Evolutionary conservation across 345 rosid genomes (phyloP), one percentile per base, ranked within the genome.

Genomic region (Arabidopsis thaliana): DNA sequence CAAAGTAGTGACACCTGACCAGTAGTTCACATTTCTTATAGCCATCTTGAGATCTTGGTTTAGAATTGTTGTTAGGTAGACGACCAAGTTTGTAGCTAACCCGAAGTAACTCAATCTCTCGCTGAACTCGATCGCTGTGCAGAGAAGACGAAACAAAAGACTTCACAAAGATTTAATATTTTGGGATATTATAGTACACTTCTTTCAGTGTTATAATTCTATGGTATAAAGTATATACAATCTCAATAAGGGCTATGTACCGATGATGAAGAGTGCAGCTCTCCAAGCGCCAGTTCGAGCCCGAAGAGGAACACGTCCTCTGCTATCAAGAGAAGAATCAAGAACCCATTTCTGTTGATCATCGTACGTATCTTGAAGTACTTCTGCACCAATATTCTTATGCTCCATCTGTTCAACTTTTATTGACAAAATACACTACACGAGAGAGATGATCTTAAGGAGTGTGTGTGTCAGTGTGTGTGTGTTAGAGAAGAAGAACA

Each of bases 71-170:
- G 93, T 87, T 28, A 95, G 80, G 85, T 95, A 95, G 36, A 92
- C 84, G 61, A 95, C 86, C 68, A 92, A 74, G 88, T 93, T 95
- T 3, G 93, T 84, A 2, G 97, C 91, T 61, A 92, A 71, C 23
- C 99, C 97, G 30, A 88, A 92, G 84, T 89, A 87, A 77, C 91
- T 95, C 79, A 95, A 75, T 84, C 99, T 86, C 84, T 95, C 99
- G 50, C 93, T 84, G 81, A 94, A 91, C 71, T 94, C 98, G 16
- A 94, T 94, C 38, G 89, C 98, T 94, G 88, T 73, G 2, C 38
- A 71, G 14, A 57, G 55, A 64, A 44, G 8, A 55, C 46, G 34
- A 59, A 62, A 25, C 22, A 55, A 48, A 74, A 58, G 16, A 61
- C 37, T 24, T 75, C 2, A 66, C 41, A 57, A 40, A 52, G 36